These are phyloP conservation scores for Microbotryum saponariae DNA, from an alignment of 1,284 basidiomycete genomes.

Conservation along the genomic window DNA sequence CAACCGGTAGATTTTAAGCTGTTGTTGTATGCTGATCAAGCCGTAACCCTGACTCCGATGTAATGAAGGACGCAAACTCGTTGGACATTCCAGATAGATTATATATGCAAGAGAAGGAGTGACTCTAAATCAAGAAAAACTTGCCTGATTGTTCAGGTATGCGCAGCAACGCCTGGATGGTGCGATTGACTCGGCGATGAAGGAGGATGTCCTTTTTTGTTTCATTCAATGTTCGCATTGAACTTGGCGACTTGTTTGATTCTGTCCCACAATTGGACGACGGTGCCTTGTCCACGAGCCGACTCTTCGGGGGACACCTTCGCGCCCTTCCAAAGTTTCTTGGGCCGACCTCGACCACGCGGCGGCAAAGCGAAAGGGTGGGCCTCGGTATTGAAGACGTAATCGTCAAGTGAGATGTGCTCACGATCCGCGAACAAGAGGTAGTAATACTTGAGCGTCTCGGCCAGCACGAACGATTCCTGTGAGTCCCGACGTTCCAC, in stretches of 20 bases:
- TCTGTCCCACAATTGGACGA: too few relatives aligned
- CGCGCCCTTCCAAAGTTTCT: too few relatives aligned
- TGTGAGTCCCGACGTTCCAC: conserved; percentile 40
- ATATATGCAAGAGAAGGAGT: too few relatives aligned
- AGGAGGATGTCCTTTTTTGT: too few relatives aligned
- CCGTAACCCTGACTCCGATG: conserved; percentile 1
- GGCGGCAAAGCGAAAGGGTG: conserved; percentile 21
- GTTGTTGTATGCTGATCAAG: conserved; percentile 48
- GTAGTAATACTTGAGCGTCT: conserved; percentile 46
- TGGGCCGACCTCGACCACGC: background rate
- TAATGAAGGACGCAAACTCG: background rate
- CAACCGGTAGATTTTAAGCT: conserved; percentile 55
- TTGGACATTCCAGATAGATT: background rate
- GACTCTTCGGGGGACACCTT: too few relatives aligned
- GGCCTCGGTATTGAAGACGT: conserved; percentile 44
- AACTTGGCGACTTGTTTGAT: background rate
- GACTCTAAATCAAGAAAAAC: too few relatives aligned
- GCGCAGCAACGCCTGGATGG: too few relatives aligned
- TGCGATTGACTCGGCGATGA: too few relatives aligned
- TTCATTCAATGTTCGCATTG: too few relatives aligned
- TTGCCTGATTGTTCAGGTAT: too few relatives aligned
- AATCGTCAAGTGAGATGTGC: conserved; percentile 51
- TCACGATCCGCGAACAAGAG: conserved; percentile 49
- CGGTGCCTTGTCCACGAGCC: too few relatives aligned
- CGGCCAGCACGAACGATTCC: conserved; percentile 52